Conservation (phyloP, 108 stramenopile species). For the Craspedostauros australis region DNA sequence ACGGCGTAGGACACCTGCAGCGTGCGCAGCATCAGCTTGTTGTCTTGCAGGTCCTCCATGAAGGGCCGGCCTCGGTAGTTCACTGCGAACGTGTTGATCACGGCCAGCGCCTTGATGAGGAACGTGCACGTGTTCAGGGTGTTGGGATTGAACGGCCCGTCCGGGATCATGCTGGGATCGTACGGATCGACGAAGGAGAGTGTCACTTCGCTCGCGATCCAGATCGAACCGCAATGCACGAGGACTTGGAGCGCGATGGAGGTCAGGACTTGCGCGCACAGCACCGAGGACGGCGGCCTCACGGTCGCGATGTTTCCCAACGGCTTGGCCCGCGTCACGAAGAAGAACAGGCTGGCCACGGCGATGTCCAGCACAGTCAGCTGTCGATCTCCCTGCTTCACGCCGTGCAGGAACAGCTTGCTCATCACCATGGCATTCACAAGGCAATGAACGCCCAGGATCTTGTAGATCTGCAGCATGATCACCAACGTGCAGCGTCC, state of each 20-base stretch:
- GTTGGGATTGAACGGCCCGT: constrained; percentile 93
- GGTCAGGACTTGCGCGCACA: constrained; percentile 57
- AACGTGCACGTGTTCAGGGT: constrained; percentile 90
- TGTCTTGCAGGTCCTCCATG: constrained; percentile 77
- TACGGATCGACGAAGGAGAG: constrained; percentile 70
- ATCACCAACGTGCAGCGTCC: constrained; percentile 94
- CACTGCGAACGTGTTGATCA: constrained; percentile 93
- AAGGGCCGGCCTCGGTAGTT: constrained; percentile 95
- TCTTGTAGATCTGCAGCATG: constrained; percentile 93
- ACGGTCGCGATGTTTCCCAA: constrained; percentile 60
- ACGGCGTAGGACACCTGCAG: constrained; percentile 56
- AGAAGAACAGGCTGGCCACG: constrained; percentile 88
- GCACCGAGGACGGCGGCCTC: constrained; percentile 84
- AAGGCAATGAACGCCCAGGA: constrained; percentile 95
- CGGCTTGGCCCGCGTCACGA: constrained; percentile 89
- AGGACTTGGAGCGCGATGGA: constrained; percentile 85
- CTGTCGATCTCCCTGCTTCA: constrained; percentile 96
- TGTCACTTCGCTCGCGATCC: constrained; percentile 46
- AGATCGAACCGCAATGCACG: constrained; percentile 70
- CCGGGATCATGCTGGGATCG: constrained; percentile 80
- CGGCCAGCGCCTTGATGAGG: constrained; percentile 73
- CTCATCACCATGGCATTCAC: constrained; percentile 91
- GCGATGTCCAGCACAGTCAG: constrained; percentile 81
- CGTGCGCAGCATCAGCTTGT: constrained; percentile 66
- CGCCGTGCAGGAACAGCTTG: constrained; percentile 87